Conservation (phyloP, 2,329 filamentous ascomycete genomes). For the Colletotrichum tamarilloi region DNA sequence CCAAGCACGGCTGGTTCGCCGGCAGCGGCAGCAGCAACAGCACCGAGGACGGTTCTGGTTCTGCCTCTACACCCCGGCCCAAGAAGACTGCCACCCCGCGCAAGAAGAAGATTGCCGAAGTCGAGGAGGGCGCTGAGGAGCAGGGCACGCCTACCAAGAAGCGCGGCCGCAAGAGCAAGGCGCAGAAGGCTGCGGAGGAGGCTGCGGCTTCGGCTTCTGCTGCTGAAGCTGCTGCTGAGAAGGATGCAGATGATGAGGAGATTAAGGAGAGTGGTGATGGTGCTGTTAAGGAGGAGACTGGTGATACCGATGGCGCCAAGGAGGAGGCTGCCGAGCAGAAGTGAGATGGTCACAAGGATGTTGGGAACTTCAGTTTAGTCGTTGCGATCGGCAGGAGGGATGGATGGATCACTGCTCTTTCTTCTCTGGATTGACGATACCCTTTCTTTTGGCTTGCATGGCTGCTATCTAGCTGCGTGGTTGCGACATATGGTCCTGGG, state of each 20-base stretch:
- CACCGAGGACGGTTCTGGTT: not conserved
- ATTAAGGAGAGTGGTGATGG: not conserved
- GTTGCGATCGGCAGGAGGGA: not conserved
- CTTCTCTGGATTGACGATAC: not conserved
- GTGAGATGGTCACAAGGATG: not conserved
- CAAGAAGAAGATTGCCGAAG: constrained; percentile 24
- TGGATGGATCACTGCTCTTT: no score
- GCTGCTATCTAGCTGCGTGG: not conserved
- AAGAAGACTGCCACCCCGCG: constrained; percentile 17
- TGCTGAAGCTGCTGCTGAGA: not conserved
- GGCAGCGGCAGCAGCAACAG: not conserved
- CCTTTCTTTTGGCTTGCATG: no score
- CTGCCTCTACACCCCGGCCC: not conserved
- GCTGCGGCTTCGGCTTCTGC: not conserved
- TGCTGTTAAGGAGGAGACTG: not conserved
- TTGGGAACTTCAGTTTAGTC: no score
- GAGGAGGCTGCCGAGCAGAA: not conserved
- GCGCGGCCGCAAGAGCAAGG: constrained; percentile 21
- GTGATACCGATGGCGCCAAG: not conserved
- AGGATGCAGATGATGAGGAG: not conserved
- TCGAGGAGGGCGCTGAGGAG: not conserved
- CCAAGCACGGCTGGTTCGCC: constrained; percentile 18
- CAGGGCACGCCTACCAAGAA: constrained; percentile 22
- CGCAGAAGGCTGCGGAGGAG: not conserved
- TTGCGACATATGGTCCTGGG: no score